Base-by-base conservation (phyloP, 768 basidiomycete genomes). In the Agaricus subrufescens region DNA sequence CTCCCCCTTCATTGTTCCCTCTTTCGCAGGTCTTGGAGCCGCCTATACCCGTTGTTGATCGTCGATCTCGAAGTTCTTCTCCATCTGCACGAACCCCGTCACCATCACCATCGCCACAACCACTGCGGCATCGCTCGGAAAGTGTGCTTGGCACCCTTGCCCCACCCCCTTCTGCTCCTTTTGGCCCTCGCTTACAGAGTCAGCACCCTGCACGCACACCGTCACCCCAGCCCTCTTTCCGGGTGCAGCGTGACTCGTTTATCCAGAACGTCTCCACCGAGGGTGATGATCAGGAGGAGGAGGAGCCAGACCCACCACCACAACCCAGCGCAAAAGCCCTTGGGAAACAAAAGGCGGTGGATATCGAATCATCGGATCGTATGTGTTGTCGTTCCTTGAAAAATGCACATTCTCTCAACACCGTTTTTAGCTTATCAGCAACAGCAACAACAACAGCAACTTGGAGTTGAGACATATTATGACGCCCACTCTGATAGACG, bases 261-360 rank as follows among this genome's bases (percentile, higher is more conserved):
- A 30, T 30, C 14, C 34, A 23, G 12, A 19, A 39, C 11, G 12
- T 5, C 37, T 39, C 25, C 25, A 12, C 47, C 19, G 19, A 19
- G 19, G 19, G 19, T 19, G 19, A 19, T 26, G 30, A 47, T 23
- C 31, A 37, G n/a, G 19, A 30, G 11, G 47, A 34, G 42, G 48
- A 45, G 25, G 59, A 63, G 11, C 67, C 66, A 3, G 74, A 76
- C 14, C 71, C 72, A 12, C 81, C 79, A n/a, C 63, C 76, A 10
- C 77, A 78, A 60, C 94, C 90, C 0, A 94, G 91, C 66, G 87
- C 82, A 37, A 97, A 95, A 67, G 92, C 94, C 3, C 78, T 94
- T 2, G 94, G 94, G 15, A 97, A 96, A 73, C 79, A 90, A 61
- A 80, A 75, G 62, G 81, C 86, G 14, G 69, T 84, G 8, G 82